A percentile compares a stretch with the other conserved stretches of the same genome.
These are phyloP conservation scores for Neospora caninum DNA, from an alignment of 169 alveolate genomes.

Conservation along the genomic window DNA sequence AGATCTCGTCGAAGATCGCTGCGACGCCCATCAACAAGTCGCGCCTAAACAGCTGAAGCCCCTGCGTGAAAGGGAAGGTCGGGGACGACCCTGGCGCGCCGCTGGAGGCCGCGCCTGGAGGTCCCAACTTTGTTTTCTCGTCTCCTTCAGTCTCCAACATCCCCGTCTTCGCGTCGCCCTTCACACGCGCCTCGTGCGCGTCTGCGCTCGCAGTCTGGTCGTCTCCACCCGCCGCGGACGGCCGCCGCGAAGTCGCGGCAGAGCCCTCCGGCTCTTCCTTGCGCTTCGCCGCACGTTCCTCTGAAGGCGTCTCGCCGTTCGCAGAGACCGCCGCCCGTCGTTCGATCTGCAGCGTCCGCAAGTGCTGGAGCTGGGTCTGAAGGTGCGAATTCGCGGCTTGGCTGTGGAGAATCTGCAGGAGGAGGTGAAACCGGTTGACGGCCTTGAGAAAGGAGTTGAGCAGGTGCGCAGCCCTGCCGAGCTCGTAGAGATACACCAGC, in stretches of 20 bases:
- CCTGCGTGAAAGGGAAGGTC: neutral
- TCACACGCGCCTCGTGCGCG: too few relatives aligned
- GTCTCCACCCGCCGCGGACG: too few relatives aligned
- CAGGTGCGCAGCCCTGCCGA: conserved; percentile 73
- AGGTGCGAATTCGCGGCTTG: conserved; percentile 55
- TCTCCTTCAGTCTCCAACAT: neutral
- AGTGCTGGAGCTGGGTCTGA: conserved; percentile 45
- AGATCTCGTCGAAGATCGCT: conserved; percentile 58
- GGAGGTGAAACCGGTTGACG: conserved; percentile 40
- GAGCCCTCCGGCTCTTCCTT: too few relatives aligned
- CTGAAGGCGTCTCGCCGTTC: too few relatives aligned
- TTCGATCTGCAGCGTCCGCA: neutral
- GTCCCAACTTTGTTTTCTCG: neutral
- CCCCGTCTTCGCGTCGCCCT: neutral
- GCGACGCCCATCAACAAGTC: conserved; percentile 63
- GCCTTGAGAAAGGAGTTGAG: conserved; percentile 59
- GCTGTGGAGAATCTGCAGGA: conserved; percentile 49
- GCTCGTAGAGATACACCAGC: conserved; percentile 88
- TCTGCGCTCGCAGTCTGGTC: too few relatives aligned
- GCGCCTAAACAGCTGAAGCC: conserved; percentile 42
- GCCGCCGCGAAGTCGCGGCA: too few relatives aligned
- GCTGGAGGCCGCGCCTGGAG: neutral
- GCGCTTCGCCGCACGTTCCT: too few relatives aligned
- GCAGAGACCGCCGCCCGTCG: too few relatives aligned
- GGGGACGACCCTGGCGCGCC: neutral